Percentiles rank a stretch among this genome's conserved stretches.
phyloP scores from a whole-genome alignment of 768 basidiomycete genomes.

The Lentinula detonsa region DNA sequence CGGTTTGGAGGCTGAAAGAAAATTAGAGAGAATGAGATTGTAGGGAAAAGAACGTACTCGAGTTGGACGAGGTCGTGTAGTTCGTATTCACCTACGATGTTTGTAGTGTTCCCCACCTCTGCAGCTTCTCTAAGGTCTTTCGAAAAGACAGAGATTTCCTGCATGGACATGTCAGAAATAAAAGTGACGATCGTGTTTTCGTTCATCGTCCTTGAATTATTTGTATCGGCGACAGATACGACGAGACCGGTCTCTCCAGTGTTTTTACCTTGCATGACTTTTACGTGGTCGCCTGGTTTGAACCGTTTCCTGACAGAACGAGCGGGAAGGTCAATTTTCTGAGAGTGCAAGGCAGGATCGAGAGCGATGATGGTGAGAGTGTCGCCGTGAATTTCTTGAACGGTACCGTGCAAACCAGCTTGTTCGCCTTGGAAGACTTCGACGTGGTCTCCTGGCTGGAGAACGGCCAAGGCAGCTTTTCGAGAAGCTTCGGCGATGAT shows the following conservation, averaged over 20 bases:
- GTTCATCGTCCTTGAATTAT: background rate
- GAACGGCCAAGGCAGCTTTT: slow-evolving; percentile 84
- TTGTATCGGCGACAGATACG: slow-evolving; percentile 80
- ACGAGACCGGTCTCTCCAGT: slow-evolving; percentile 92
- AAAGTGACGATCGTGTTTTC: slow-evolving; percentile 73
- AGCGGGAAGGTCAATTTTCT: slow-evolving; percentile 80
- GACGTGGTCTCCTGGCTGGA: slow-evolving; percentile 97
- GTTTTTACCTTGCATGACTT: slow-evolving; percentile 95
- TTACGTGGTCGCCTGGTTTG: slow-evolving; percentile 97
- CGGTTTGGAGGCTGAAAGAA: slow-evolving; percentile 70
- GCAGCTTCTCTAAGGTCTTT: slow-evolving; percentile 97
- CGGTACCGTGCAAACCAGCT: slow-evolving; percentile 85
- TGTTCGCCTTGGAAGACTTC: slow-evolving; percentile 98
- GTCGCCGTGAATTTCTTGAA: slow-evolving; percentile 85
- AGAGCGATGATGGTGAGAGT: slow-evolving; percentile 79
- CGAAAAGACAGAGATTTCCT: slow-evolving; percentile 96
- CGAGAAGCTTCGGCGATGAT: slow-evolving; percentile 90
- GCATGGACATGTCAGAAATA: slow-evolving; percentile 94
- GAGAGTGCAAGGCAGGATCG: slow-evolving; percentile 31
- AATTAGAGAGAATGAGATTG: slow-evolving; percentile 2
- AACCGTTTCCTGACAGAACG: slow-evolving; percentile 91
- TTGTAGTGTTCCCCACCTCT: slow-evolving; percentile 90
- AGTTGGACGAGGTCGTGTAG: slow-evolving; percentile 95
- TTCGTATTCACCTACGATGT: slow-evolving; percentile 89
- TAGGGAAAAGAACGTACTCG: slow-evolving; percentile 55